Base-by-base conservation (phyloP, 352 stramenopile species). In the Phytopythium litorale region DNA sequence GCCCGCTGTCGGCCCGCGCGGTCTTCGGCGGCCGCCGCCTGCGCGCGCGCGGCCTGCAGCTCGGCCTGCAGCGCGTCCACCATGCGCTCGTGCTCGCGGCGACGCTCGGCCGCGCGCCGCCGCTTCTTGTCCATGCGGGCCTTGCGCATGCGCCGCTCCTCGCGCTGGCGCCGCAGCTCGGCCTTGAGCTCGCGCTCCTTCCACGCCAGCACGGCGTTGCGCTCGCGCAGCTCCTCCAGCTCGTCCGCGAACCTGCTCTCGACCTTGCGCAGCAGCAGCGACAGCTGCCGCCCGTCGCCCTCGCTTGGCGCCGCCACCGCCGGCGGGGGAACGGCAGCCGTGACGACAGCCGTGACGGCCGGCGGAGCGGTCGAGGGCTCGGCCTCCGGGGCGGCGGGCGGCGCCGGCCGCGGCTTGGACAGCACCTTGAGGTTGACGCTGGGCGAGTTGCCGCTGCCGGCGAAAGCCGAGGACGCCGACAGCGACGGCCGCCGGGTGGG, bases 171-270 rank as follows among this genome's bases (percentile, higher is more conserved):
- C 13, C 84, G 76, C 49, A 93, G 63, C 52, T 84, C 74, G 19
- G 76, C 73, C 68, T 89, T 92, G 52, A 92, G 71, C 60, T 94
- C 86, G 33, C 80, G 80, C 65, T 88, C 79, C 43, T 84, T 82
- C 76, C 80, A 91, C 37, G 71, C 60, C 30, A 91, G 76, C 62
- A 88, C 66, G 16, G 81, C 76, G 63, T 88, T 88, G 48, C 83
- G 72, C 56, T 92, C 79, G 42, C 84, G 83, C 8, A 93, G 72
- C 43, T 76, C 67, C 54, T 93, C 84, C 19, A 93, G 69, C 53
- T 94, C 81, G 64, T 93, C 84, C 60, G 86, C 71, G 56, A 89
- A 89, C 59, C 90, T 90, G 61, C 76, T 88, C 65, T 94, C 85
- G 19, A 92, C 58, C 51, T 89, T 87, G 40, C 85, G 81, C 53